Percentiles rank a stretch among this genome's conserved stretches.
Evolutionary conservation across 768 basidiomycete species (phyloP).

Genomic region (Cyclocybe cylindracea): DNA sequence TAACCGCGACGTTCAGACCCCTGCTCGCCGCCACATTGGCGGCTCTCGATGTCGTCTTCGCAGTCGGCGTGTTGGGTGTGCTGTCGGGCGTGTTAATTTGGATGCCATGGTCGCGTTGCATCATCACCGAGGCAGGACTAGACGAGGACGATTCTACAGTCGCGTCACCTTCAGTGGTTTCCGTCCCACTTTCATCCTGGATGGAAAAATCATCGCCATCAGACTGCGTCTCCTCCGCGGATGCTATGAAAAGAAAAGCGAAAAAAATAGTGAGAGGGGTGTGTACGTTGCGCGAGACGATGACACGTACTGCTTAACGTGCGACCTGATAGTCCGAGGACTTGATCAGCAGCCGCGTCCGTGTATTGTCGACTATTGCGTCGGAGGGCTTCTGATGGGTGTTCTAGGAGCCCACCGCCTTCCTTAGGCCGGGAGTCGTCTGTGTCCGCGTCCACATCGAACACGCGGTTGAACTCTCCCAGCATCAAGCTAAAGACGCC

Average conservation of each 20-base stretch:
- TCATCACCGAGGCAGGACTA: slow-evolving; percentile 33
- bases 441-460: slow-evolving; percentile 70
- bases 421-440: slow-evolving; percentile 30
- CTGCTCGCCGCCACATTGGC: slow-evolving; percentile 63
- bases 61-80: slow-evolving; percentile 41
- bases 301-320: slow-evolving; percentile 58
- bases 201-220: slow-evolving; percentile 70
- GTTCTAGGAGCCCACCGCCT: slow-evolving; percentile 24
- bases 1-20: slow-evolving; percentile 67
- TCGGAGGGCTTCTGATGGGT: slow-evolving; percentile 46
- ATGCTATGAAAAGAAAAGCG: slow-evolving; percentile 27
- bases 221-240: slow-evolving; percentile 63
- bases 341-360: slow-evolving; percentile 78
- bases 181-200: slow-evolving; percentile 75
- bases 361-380: slow-evolving; percentile 86
- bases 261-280: slow-evolving; percentile 8
- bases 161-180: slow-evolving; percentile 62
- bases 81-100: slow-evolving; percentile 38
- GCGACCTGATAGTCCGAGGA: slow-evolving; percentile 78
- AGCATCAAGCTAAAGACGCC: slow-evolving; percentile 95
- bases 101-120: slow-evolving; percentile 26
- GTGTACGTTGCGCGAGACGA: slow-evolving; percentile 3
- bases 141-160: slow-evolving; percentile 51
- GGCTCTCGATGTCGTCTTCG: slow-evolving; percentile 47
- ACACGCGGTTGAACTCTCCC: slow-evolving; percentile 89